Base-by-base conservation (phyloP, 2,329 filamentous ascomycete species). In the Colletotrichum tamarilloi region DNA sequence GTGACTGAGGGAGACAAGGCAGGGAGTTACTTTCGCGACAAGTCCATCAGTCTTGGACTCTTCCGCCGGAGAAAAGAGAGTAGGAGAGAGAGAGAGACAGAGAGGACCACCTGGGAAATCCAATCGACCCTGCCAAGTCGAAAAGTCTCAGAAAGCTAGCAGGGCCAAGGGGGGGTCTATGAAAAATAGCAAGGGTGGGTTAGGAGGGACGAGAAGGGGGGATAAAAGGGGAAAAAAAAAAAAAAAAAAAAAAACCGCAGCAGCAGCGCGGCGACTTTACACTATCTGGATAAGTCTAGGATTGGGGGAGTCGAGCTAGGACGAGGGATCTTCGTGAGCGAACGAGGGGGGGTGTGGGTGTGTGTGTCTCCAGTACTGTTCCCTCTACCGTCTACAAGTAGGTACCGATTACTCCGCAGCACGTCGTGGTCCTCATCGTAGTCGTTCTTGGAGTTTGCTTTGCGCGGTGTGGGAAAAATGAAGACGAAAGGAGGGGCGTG, bases 61-160 rank as follows among this genome's bases (percentile, higher is more conserved):
- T 26, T 28, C 26, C 24, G 16, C 26, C 26, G 7, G 26, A 26
- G 52, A 55, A 28, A 28, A 55, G 52, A 55, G 22, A 26, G 5
- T 24, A 4, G n/a, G 22, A 42, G 58, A 42, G 58, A 42, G 32
- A 26, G 32, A 42, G 35, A 42, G 6, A 19, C 22, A 26, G 55
- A 30, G 35, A 46, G 42, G 19, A 49, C 42, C 42, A 49, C 28
- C 68, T 68, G 24, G 56, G 46, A 57, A 19, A 42, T 72, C 56
- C 57, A 62, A 63, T 67, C 62, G 67, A 72, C 67, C 67, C 71
- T 71, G 67, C 67, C 67, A 57, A 71, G 57, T 73, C 30, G 5
- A 56, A 60, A 66, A 74, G 72, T 74, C 72, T 74, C 72, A 74
- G 68, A 63, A 59, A 72, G 67, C 67, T 49, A 67, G 59, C 66